Evolutionary conservation across 768 basidiomycete species (phyloP).

Genomic region (Collybiopsis confluens): DNA sequence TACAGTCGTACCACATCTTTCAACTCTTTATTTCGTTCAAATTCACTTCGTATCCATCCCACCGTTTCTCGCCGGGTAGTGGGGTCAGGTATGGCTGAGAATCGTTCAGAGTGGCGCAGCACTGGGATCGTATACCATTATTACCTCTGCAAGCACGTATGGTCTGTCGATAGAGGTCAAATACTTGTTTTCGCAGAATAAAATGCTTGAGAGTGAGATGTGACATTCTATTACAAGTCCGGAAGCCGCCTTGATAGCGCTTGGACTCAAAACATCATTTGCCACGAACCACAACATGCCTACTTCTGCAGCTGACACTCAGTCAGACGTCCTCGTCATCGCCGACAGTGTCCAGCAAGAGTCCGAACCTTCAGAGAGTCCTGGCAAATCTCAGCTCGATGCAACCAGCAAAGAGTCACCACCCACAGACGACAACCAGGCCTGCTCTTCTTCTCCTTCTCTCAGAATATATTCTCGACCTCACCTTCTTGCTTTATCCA

Average conservation of each 20-base stretch:
- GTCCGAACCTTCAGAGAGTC: not conserved
- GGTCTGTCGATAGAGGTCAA: constrained; percentile 62
- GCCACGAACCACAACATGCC: constrained; percentile 29
- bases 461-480: constrained; percentile 66
- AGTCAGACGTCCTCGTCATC: not conserved
- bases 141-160: constrained; percentile 67
- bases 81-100: constrained; percentile 64
- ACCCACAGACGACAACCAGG: constrained; percentile 17
- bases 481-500: constrained; percentile 63
- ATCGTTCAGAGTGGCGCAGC: too few species aligned
- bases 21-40: constrained; percentile 58
- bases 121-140: constrained; percentile 10
- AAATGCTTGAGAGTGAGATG: constrained; percentile 66
- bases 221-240: constrained; percentile 13
- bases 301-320: constrained; percentile 17
- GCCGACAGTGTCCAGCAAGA: not conserved
- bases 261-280: constrained; percentile 5
- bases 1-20: constrained; percentile 48
- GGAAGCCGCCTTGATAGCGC: constrained; percentile 6
- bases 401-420: constrained; percentile 19
- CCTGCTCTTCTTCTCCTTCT: constrained; percentile 31
- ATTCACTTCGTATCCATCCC: constrained; percentile 67
- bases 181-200: constrained; percentile 57
- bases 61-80: constrained; percentile 61
- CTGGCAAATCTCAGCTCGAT: not conserved